Base-by-base conservation (phyloP, 208 protist species). In the Blechomonas ayalai region DNA sequence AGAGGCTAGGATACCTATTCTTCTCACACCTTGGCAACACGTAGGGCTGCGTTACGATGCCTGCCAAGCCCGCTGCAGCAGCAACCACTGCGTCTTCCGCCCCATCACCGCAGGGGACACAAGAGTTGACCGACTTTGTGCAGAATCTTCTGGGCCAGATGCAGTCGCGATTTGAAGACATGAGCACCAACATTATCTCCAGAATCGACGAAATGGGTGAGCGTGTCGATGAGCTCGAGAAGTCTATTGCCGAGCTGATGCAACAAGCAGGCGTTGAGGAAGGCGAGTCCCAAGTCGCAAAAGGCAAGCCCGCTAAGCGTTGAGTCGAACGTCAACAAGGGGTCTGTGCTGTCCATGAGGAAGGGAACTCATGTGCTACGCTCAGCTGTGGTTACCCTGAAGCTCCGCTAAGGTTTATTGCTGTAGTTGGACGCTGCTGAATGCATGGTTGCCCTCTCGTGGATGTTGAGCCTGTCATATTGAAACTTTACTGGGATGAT, bases 121-220 rank as follows among this genome's bases (percentile, higher is more conserved):
- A 92, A 52, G 90, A 97, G 56, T 69, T 97, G 12, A 96, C 89
- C 1, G 55, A 71, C n/a, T 96, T 95, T 43, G 90, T 96, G 52
- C 95, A 97, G 64, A 82, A 79, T 20, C 72, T 97, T 15, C 66
- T 97, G 15, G 81, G 96, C 61, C 85, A 96, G 50, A 97, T 97
- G 92, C 95, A 97, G 64, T 62, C 68, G 0, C 78, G 92, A 37
- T 97, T 97, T 60, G 86, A 97, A 55, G 90, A 96, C 34, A 96
- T 97, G 92, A 93, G 86, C 13, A 89, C 90, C 38, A 74, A 78
- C 39, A 97, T 97, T 52, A 80, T 96, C 47, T 55, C 54, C 7
- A 73, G 89, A 34, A 96, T 97, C 52, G 95, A 97, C 40, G 92
- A 97, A 38, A 97, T 97, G 92, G 86, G 80, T 35, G 29, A 36